Base-by-base conservation (phyloP, 257 asterid genomes). In the Plectranthus barbatus region DNA sequence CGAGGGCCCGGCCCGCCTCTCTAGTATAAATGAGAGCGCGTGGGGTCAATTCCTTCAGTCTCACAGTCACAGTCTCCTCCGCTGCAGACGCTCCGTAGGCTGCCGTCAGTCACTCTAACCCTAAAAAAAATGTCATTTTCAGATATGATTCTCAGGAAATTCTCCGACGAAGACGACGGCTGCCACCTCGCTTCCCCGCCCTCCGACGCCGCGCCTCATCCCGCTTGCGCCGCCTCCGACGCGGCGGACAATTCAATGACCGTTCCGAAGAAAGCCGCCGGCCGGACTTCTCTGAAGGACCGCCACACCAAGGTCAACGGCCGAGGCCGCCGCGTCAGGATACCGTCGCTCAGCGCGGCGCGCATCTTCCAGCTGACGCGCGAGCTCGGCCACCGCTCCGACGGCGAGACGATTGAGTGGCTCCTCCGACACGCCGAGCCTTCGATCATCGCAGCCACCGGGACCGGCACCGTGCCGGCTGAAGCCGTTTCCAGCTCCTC, bases 381-480 rank as follows among this genome's bases (percentile, higher is more conserved):
- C n/a, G n/a, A n/a, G n/a, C n/a, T n/a, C n/a, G n/a, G n/a, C n/a
- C n/a, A n/a, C n/a, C n/a, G n/a, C n/a, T n/a, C n/a, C n/a, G n/a
- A n/a, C n/a, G n/a, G n/a, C n/a, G n/a, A n/a, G n/a, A n/a, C n/a
- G n/a, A n/a, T n/a, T n/a, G n/a, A n/a, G n/a, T n/a, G n/a, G 59
- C 74, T 75, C 47, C 71, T 75, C 19, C 77, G 60, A 20, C 68
- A 75, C 12, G 76, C 74, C 18, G 76, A 75, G 65, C 71, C 74
- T 4, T 62, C 71, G 19, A 75, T 75, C 41, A 55, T 75, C 14
- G 76, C n/a, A n/a, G n/a, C n/a, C n/a, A n/a, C n/a, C n/a, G n/a
- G n/a, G n/a, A n/a, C n/a, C n/a, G n/a, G n/a, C 10, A 66, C 71
- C 23, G 58, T 36, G 3, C 80, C 80, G 2, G 49, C 70, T 3